Evolutionary conservation across 345 rosid species (phyloP), one percentile per base, ranked within the genome.

Genomic region (Brassica incana): DNA sequence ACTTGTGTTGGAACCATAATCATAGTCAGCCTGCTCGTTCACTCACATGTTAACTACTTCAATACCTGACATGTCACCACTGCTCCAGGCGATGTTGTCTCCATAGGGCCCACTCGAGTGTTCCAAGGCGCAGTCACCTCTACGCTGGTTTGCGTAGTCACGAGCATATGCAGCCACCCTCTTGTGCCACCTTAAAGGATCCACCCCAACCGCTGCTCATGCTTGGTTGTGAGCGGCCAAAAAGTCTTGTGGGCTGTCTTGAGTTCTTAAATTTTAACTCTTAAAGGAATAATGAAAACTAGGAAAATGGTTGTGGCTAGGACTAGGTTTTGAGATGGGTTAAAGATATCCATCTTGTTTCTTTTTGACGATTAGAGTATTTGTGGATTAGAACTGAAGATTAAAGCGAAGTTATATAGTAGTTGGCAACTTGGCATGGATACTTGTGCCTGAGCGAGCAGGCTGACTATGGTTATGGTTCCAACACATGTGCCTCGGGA

Each of bases 21-120:
- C 61, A 20, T 91, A 93, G 71, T 83, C 0, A 10, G 6, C 65
- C 82, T 80, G 69, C 79, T 89, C 94, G 1, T 59, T 36, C n/a
- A 85, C 91, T 91, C 92, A 90, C 86, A 88, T 0, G n/a, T 74
- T 25, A 32, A 90, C 91, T 0, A 90, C 94, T 7, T 10, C 81
- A 0, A 66, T 71, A 20, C 40, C 40, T 36, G 40, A 36, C 36
- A 33, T 33, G 36, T 33, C 40, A 29, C 30, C 30, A 29, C 70
- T 72, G 75, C 90, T 66, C 85, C 79, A 0, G 29, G 90, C 92
- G 7, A 90, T 67, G 84, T 90, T 90, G 81, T 90, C 91, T 2
- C 93, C 93, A 62, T 84, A 88, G 2, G 78, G 78, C 0, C 93
- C 90, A 0, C 61, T 12, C 2, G 89, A 89, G 80, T 86, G 90